These are phyloP conservation scores for Lobosporangium transversale DNA, from an alignment of 192 early-diverging fungal species.

Conservation along the genomic window DNA sequence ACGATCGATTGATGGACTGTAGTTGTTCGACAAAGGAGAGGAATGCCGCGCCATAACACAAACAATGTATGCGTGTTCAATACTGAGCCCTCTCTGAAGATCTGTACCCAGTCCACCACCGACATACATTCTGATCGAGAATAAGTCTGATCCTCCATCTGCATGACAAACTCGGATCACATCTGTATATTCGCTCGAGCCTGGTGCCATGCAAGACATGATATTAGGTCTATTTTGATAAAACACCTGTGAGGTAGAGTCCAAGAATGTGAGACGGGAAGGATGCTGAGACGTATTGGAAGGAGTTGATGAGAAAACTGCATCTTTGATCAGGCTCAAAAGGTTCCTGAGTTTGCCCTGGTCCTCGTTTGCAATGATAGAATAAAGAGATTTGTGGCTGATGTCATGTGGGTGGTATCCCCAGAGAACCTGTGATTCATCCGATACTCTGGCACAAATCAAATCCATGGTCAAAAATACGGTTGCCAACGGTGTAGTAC, in stretches of 20 bases:
- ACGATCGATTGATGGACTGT: conserved; percentile 16
- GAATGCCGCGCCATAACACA: conserved; percentile 50
- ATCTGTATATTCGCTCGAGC: conserved; percentile 58
- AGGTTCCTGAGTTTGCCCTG: conserved; percentile 51
- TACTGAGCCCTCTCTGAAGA: conserved; percentile 51
- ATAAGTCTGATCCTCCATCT: conserved; percentile 57
- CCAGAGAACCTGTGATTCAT: conserved; percentile 59
- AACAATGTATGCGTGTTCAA: conserved; percentile 63
- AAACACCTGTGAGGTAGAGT: conserved; percentile 43
- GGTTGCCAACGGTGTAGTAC: conserved; percentile 38
- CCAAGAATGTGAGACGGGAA: conserved; percentile 25
- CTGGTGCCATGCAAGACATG: conserved; percentile 52
- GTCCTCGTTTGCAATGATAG: conserved; percentile 58
- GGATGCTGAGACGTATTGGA: conserved; percentile 20
- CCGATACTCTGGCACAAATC: conserved; percentile 63
- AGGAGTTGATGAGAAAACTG: conserved; percentile 30
- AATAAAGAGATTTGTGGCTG: conserved; percentile 60
- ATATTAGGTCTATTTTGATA: conserved; percentile 47
- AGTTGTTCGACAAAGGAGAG: conserved; percentile 9
- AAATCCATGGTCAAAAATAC: conserved; percentile 63
- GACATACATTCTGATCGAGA: conserved; percentile 60
- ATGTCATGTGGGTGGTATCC: conserved; percentile 68
- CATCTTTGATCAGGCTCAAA: conserved; percentile 53
- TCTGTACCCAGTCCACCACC: conserved; percentile 70
- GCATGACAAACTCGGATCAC: conserved; percentile 57